Conservation (phyloP, 257 asterid genomes). For the Primulina huaijiensis region DNA sequence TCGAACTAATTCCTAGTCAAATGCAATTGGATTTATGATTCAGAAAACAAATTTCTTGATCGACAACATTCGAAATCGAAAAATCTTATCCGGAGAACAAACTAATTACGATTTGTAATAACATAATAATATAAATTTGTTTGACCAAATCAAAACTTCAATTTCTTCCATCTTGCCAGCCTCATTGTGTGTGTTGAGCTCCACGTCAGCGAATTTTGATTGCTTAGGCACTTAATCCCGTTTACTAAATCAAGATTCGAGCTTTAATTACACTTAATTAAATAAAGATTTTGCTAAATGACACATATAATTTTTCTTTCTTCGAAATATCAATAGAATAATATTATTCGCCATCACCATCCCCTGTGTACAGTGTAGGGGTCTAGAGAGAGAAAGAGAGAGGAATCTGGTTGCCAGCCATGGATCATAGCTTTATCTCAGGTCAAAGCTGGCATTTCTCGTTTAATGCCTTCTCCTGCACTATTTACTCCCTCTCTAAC, state of each 20-base stretch:
- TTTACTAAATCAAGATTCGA: too few relatives aligned
- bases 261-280: too few relatives aligned
- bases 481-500: conserved; percentile 28
- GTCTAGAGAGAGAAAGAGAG: conserved; percentile 28
- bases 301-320: too few relatives aligned
- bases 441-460: conserved; percentile 72
- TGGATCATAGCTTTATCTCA: conserved; percentile 44
- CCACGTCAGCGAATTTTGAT: background rate
- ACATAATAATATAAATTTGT: background rate
- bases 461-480: conserved; percentile 29
- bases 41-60: too few relatives aligned
- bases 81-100: background rate
- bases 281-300: too few relatives aligned
- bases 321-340: too few relatives aligned
- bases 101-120: too few relatives aligned
- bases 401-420: conserved; percentile 76
- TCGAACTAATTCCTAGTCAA: too few relatives aligned
- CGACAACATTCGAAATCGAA: background rate
- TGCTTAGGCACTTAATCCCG: too few relatives aligned
- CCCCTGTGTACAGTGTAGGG: background rate
- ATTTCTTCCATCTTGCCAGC: background rate
- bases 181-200: background rate
- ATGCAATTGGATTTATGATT: too few relatives aligned
- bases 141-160: background rate
- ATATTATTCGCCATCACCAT: background rate